Base-by-base conservation (phyloP, 495 filamentous ascomycete genomes). In the Tuber microsphaerosporum region DNA sequence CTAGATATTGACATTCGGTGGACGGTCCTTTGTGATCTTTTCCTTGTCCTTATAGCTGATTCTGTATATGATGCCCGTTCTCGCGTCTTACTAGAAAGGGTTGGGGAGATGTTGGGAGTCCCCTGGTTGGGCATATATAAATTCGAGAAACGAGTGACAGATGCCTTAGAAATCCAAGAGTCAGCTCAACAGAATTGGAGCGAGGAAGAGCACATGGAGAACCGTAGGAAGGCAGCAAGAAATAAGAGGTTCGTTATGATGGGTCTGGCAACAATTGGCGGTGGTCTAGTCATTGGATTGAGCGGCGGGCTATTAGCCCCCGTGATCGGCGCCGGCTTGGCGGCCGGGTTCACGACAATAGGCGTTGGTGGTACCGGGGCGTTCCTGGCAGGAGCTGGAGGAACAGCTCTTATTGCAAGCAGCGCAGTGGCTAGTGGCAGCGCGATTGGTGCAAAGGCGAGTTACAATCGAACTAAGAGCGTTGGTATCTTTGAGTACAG, bases 401-500 rank as follows among this genome's bases (percentile, higher is more conserved):
- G 94, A 69, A 94, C 95, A 10, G 95, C 95, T 34, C 85, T 99
- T 76, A 97, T 99, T 85, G 96, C 95, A 1, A 96, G 94, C 31
- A 87, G 89, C 61, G 94, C 93, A 75, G 93, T 93, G n/a, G 85
- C 94, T 20, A 93, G 92, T 76, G 95, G 95, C 39, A 89, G 93
- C 75, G 89, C 91, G 51, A 93, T 98, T 82, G 95, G 92, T 34
- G 87, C 93, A 71, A 90, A 88, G 83, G 94, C 95, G n/a, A 92
- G 94, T 2, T 86, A 92, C 77, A 88, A 94, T 77, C 88, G 95
- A 65, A 97, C 90, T 1, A 96, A 96, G 42, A 90, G 94, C 17
- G 96, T 99, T 39, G 91, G 90, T 80, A 98, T 94, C 0, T 99
- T 99, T 81, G 95, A 99, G 84, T 99, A 97, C 81, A 88, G 94